phyloP scores from a whole-genome alignment of 345 rosid genomes.

The Dipteronia sinensis region DNA sequence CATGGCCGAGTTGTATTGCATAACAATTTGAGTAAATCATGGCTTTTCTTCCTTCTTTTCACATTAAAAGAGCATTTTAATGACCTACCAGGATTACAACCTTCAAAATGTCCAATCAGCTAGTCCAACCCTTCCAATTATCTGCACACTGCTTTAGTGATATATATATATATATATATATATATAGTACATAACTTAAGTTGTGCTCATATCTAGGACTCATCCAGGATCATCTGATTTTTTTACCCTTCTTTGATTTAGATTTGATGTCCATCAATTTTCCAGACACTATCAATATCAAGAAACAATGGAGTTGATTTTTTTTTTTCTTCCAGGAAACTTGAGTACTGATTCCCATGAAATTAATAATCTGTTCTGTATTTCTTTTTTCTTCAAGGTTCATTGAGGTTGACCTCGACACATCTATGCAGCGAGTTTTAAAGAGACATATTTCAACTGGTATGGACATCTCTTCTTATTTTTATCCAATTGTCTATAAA shows the following conservation, averaged over 20 bases:
- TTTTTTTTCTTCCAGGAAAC: conserved; percentile 4
- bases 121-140: neutral
- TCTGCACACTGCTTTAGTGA: neutral
- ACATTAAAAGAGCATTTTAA: neutral
- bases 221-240: neutral
- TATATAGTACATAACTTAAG: neutral
- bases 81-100: neutral
- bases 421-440: conserved; percentile 75
- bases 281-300: neutral
- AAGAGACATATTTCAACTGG: conserved; percentile 81
- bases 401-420: conserved; percentile 73
- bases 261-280: neutral
- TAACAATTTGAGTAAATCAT: neutral
- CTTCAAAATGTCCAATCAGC: neutral
- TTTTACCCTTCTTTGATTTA: neutral
- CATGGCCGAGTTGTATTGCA: neutral
- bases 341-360: neutral
- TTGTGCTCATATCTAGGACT: neutral
- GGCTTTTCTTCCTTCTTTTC: neutral
- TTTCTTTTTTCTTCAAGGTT: conserved; percentile 50
- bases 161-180: too few relatives aligned
- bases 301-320: neutral
- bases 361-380: conserved; percentile 12
- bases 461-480: conserved; percentile 17
- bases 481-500: neutral